Base-by-base conservation (phyloP, 2,329 filamentous ascomycete species). In the Davidsoniella eucalypti region DNA sequence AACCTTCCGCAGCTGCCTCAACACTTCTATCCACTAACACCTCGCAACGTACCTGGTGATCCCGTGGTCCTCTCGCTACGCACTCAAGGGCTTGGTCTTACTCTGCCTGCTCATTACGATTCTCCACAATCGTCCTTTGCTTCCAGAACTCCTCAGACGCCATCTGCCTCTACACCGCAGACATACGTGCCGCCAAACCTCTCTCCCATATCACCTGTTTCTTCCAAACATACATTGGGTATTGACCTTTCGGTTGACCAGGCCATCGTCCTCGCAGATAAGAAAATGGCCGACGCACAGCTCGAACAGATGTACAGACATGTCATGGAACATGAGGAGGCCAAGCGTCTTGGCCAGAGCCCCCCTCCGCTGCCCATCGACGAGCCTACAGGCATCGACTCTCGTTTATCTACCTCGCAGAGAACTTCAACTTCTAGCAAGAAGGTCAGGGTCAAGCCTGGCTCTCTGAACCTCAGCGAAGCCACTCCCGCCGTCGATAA, bases 251-350 rank as follows among this genome's bases (percentile, higher is more conserved):
- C 77, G 18, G 84, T 95, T 53, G 87, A 95, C 62, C 79, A 82
- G 53, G 73, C 73, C 53, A 75, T 94, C 14, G 74, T 95, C 21
- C 76, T 82, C 53, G 74, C 76, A 54, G 85, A 94, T 64, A 78
- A 75, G 61, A 72, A 75, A 59, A 81, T 82, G 68, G 80, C 85
- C 55, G 80, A 92, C 63, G 72, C 81, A 56, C 84, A 94, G 62
- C 79, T 95, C 64, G 87, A 94, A 63, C 79, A 85, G 58, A 79
- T 96, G 62, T 96, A 95, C 66, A 87, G 81, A 54, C 83, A 87
- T 57, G 88, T 94, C 55, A 83, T 94, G 80, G 86, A 87, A 63
- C 84, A 94, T 58, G 88, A 95, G 59, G 76, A 75, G 52, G 76
- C 76, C 47, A 81, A 80, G 62, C 68, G 72, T 56, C 69, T 69